A percentile compares a stretch with the other conserved stretches of the same genome.
Evolutionary conservation across 1,284 basidiomycete genomes (phyloP).

Genomic region (Naganishia sp.): DNA sequence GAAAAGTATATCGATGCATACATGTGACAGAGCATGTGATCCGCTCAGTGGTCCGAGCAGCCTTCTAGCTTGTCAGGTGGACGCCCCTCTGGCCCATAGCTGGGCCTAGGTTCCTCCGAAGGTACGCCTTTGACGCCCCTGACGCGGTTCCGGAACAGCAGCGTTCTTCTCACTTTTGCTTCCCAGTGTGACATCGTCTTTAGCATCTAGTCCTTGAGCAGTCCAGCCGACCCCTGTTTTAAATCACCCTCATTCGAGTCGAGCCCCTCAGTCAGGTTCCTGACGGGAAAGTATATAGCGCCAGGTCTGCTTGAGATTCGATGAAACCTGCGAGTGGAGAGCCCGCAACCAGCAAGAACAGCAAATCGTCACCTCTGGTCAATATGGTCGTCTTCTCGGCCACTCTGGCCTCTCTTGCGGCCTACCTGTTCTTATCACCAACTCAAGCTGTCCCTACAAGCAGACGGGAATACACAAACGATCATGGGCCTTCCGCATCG

Average conservation of each 20-base stretch:
- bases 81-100: neutral
- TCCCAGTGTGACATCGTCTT: neutral
- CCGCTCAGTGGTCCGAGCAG: neutral
- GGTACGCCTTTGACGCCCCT: conserved; percentile 1
- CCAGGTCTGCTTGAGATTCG: neutral
- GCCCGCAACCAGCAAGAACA: neutral
- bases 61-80: conserved; percentile 1
- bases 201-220: neutral
- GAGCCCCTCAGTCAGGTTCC: neutral
- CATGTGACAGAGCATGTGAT: neutral
- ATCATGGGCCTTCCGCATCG: conserved; percentile 14
- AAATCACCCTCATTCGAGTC: neutral
- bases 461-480: conserved; percentile 12
- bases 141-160: neutral
- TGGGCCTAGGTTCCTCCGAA: neutral
- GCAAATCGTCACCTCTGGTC: neutral
- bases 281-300: neutral
- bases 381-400: conserved; percentile 19
- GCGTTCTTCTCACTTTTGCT: neutral
- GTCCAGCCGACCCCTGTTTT: neutral
- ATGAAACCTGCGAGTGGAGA: neutral
- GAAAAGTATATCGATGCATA: too few relatives aligned
- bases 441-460: conserved; percentile 9
- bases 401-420: conserved; percentile 12
- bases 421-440: conserved; percentile 5